These are phyloP conservation scores for Pleurotus eryngii DNA, from an alignment of 768 basidiomycete species.

Conservation along the genomic window DNA sequence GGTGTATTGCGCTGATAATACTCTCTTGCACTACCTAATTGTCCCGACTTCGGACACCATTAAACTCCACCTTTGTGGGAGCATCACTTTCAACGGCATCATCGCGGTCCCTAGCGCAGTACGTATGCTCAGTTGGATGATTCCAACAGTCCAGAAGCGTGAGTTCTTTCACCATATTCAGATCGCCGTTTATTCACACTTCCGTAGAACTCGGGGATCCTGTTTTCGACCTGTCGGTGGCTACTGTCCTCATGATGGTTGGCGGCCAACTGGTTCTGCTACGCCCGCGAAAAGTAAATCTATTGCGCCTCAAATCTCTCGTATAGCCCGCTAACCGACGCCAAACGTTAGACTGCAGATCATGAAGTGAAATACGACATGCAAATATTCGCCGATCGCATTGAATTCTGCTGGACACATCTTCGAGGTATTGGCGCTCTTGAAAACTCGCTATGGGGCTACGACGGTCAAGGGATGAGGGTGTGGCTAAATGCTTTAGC, in stretches of 20 bases:
- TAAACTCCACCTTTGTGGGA: conserved; percentile 87
- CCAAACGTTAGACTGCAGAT: conserved; percentile 55
- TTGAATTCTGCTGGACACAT: conserved; percentile 99
- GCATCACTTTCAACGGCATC: conserved; percentile 90
- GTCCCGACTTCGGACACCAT: conserved; percentile 80
- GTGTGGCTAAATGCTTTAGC: conserved; percentile 96
- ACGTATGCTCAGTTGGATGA: conserved; percentile 94
- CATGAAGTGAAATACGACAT: conserved; percentile 96
- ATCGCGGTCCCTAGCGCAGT: conserved; percentile 82
- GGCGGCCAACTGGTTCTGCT: conserved; percentile 88
- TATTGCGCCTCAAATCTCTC: neutral
- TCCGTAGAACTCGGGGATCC: conserved; percentile 87
- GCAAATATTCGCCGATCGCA: conserved; percentile 94
- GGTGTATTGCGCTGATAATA: conserved; percentile 94
- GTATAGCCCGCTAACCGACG: neutral
- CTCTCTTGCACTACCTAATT: conserved; percentile 88
- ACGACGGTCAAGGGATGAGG: conserved; percentile 84
- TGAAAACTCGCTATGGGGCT: conserved; percentile 98
- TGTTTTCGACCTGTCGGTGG: conserved; percentile 85
- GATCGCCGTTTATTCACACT: conserved; percentile 4
- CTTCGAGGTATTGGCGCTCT: conserved; percentile 87
- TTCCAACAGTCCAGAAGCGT: conserved; percentile 92
- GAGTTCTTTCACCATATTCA: conserved; percentile 22
- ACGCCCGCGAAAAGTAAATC: conserved; percentile 76
- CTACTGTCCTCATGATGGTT: conserved; percentile 94